Evolutionary conservation across 1,139 yeast species (phyloP), one percentile per base, ranked within the genome.

Genomic region (Blastobotrys proliferans): DNA sequence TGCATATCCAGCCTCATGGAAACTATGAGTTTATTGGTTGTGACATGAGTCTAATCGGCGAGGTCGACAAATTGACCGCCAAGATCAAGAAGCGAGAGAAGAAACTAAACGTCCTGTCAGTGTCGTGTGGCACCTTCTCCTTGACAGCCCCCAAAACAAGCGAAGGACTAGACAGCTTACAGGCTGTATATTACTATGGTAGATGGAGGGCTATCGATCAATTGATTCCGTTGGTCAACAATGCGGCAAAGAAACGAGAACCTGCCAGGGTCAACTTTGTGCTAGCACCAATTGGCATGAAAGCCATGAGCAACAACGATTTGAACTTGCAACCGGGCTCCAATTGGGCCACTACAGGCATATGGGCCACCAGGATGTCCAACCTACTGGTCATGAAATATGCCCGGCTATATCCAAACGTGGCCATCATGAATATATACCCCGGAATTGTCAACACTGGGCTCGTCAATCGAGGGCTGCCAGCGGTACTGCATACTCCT

Each of bases 361-460:
- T 30, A 3, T 40, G 43, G 43, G 43, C 42, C 11, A 51, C 48
- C 38, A 20, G 25, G 16, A 16, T 44, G 47, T 13, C 37, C 20
- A 43, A 43, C 17, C 43, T 57, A 13, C 51, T 57, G 4, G 52
- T 45, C 17, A 24, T 43, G 40, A 42, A 51, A 24, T 56, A 59
- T 44, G 56, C 60, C 2, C 37, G 47, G 16, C 39, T 46, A 10
- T 52, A 60, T 41, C 63, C 66, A n/a, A 40, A 51, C 5, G 44
- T 61, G 11, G 26, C 51, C 2, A 59, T 61, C 41, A 46, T 47
- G 26, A 64, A 61, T 46, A 49, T 48, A 11, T 44, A 40, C 41
- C 66, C 66, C 2, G 66, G 66, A 6, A 8, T 51, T 13, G 62
- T 61, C 18, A 40, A 43, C 4, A 54, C 64, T 6, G 51, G 51